These are phyloP conservation scores for Cyclospora cayetanensis DNA, from an alignment of 169 alveolate genomes.

Conservation along the genomic window DNA sequence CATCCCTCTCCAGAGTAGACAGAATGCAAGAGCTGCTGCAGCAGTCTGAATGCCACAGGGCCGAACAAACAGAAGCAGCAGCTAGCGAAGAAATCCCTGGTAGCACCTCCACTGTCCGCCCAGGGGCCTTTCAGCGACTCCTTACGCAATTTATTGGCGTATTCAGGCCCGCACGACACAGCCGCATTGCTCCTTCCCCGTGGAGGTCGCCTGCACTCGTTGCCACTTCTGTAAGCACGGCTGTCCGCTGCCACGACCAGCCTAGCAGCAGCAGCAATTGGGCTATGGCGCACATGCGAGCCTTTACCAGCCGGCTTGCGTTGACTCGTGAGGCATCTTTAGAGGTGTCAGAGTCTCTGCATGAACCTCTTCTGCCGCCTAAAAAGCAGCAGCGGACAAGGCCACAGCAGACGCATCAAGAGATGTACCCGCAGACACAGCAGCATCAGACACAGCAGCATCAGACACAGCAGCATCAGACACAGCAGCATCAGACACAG, in stretches of 20 bases:
- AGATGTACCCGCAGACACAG: background rate
- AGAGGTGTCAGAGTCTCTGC: background rate
- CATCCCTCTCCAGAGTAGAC: background rate
- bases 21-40: constrained; percentile 12
- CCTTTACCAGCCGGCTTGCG: background rate
- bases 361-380: background rate
- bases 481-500: background rate
- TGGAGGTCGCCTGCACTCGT: too few relatives aligned
- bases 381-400: background rate
- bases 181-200: too few relatives aligned
- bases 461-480: background rate
- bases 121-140: too few relatives aligned
- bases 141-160: too few relatives aligned
- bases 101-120: too few relatives aligned
- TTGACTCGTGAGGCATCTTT: background rate
- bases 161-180: too few relatives aligned
- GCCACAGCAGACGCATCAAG: background rate
- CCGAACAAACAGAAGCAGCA: constrained; percentile 2
- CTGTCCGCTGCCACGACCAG: background rate
- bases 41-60: constrained; percentile 6
- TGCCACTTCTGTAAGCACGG: too few relatives aligned
- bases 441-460: background rate
- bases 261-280: background rate
- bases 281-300: background rate
- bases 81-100: background rate